A percentile compares a stretch with the other conserved stretches of the same genome.
These are phyloP conservation scores for Lojkania enalia DNA, from an alignment of 2,329 filamentous ascomycete species.

Conservation along the genomic window DNA sequence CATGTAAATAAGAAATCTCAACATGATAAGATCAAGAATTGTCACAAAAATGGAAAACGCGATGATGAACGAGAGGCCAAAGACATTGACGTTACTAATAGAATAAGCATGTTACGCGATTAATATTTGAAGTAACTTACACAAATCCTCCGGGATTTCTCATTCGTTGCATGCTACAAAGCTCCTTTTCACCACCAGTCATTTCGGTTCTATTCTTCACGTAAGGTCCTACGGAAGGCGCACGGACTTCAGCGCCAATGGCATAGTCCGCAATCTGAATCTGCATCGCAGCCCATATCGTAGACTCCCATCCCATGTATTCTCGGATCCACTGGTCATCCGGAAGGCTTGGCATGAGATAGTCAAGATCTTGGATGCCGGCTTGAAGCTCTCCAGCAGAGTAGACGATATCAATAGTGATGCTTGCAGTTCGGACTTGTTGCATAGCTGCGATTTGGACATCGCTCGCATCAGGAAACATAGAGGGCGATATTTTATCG, in stretches of 20 bases:
- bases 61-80: slow-evolving; percentile 2
- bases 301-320: slow-evolving; percentile 5
- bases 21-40: neutral
- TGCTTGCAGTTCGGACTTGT: neutral
- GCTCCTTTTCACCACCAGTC: neutral
- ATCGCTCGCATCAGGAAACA: neutral
- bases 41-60: neutral
- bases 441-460: neutral
- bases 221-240: slow-evolving; percentile 1
- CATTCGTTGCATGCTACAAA: slow-evolving; percentile 4
- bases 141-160: slow-evolving; percentile 4
- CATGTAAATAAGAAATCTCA: slow-evolving; percentile 9
- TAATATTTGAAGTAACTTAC: neutral
- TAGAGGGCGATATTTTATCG: neutral
- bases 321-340: slow-evolving; percentile 19
- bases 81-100: slow-evolving; percentile 6
- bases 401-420: neutral
- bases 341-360: no score
- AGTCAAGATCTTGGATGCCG: neutral
- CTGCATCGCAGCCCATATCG: slow-evolving; percentile 11
- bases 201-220: neutral
- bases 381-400: neutral
- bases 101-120: neutral
- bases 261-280: slow-evolving; percentile 10
- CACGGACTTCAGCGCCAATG: slow-evolving; percentile 10